Percentiles rank a stretch among this genome's conserved stretches.
Conservation (phyloP, 352 stramenopile species). For the Pythium insidiosum region DNA sequence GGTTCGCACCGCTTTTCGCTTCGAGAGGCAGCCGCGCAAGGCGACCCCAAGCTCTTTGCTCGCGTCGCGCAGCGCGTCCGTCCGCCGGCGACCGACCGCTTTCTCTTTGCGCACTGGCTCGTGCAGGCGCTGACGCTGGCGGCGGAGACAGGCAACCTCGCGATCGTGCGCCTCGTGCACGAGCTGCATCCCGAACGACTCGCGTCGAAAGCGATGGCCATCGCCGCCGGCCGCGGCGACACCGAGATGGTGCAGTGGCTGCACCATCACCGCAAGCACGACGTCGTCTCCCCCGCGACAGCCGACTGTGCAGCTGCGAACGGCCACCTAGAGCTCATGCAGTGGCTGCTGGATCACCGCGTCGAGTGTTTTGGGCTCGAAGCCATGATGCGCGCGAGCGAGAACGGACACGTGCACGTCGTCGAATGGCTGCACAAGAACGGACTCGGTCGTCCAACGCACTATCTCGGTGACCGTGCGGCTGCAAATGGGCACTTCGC, state of each 20-base stretch:
- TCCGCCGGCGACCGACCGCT: constrained; percentile 8
- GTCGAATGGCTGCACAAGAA: constrained; percentile 11
- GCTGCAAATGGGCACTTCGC: constrained; percentile 15
- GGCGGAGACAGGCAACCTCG: constrained; percentile 9
- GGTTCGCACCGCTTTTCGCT: constrained; percentile 11
- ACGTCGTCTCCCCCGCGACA: constrained; percentile 11
- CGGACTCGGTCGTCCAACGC: constrained; percentile 8
- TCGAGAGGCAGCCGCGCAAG: constrained; percentile 7
- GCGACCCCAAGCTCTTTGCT: constrained; percentile 16
- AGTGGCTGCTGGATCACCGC: constrained; percentile 14
- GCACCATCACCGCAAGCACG: constrained; percentile 13
- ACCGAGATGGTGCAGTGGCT: constrained; percentile 18
- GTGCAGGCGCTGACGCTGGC: constrained; percentile 12
- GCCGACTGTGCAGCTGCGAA: constrained; percentile 14
- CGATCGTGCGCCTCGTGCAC: constrained; percentile 16
- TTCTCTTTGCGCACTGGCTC: constrained; percentile 19
- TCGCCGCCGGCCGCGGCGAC: constrained; percentile 8
- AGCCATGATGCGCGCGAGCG: constrained; percentile 13
- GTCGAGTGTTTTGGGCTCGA: constrained; percentile 15
- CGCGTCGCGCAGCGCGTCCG: constrained; percentile 11
- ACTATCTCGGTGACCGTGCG: constrained; percentile 7
- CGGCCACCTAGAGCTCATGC: constrained; percentile 16
- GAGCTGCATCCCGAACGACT: constrained; percentile 9
- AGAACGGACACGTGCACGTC: constrained; percentile 15
- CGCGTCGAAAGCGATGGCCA: constrained; percentile 11